Conservation (phyloP, 148 eudicot genomes). For the Salicornia ramosissima region DNA sequence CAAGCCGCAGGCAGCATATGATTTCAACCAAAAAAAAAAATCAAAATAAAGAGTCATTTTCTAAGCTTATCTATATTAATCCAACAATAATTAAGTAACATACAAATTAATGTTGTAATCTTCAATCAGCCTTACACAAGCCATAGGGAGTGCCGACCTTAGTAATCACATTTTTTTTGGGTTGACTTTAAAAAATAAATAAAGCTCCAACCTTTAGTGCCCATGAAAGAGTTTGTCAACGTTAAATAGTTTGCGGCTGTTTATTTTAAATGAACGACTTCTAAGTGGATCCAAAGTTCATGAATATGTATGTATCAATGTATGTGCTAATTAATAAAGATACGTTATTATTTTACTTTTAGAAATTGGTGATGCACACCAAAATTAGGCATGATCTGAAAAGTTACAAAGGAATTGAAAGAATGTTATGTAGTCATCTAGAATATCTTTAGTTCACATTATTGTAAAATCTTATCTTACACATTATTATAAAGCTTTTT, state of each 20-base stretch:
- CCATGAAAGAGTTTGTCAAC: conserved; percentile 15
- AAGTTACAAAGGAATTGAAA: too few relatives aligned
- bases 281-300: neutral
- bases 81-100: neutral
- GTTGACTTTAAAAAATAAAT: neutral
- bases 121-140: neutral
- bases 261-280: neutral
- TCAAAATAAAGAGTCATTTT: neutral
- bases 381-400: too few relatives aligned
- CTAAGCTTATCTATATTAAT: neutral
- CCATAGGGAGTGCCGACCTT: conserved; percentile 13
- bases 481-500: too few relatives aligned
- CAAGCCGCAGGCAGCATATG: neutral
- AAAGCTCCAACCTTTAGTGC: neutral
- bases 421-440: too few relatives aligned
- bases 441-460: too few relatives aligned
- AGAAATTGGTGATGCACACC: too few relatives aligned
- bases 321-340: too few relatives aligned
- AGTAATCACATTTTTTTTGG: neutral
- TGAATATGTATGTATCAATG: too few relatives aligned
- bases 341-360: too few relatives aligned
- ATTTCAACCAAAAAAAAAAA: neutral
- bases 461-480: too few relatives aligned
- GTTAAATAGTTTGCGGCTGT: neutral
- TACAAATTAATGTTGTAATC: neutral